Base-by-base conservation (phyloP, 2,329 filamentous ascomycete species). In the Fusarium poae region DNA sequence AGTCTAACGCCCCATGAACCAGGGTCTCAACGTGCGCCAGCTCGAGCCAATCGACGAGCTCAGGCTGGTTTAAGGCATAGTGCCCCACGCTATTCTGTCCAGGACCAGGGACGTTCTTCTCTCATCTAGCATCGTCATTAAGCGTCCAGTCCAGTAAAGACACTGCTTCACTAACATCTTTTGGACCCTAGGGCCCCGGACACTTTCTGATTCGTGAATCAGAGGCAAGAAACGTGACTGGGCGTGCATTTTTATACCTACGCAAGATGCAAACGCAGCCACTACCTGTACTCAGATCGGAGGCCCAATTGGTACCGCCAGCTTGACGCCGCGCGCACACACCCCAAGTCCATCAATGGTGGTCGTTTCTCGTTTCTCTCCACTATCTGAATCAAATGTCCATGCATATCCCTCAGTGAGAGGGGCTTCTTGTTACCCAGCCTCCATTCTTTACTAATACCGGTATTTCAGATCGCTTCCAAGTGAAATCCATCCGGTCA, bases 171-270 rank as follows among this genome's bases (percentile, higher is more conserved):
- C 50, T 52, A 44, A 32, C 50, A 57, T 29, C 50, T 51, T 63
- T 53, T 54, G 25, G 54, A 54, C 57, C 57, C 57, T 46, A 30
- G 35, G 23, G 20, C 59, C 52, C 52, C 53, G 37, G 45, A 29
- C 51, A 32, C 53, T 39, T 55, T 60, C 42, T 64, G 66, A 59
- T 69, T 70, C 57, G 62, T 70, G 62, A 27, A 57, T 42, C 46
- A 49, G 35, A 70, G 53, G 50, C 42, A 48, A 67, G 62, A 62
- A 62, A 69, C 65, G 62, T 69, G 66, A 68, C 66, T 70, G 62
- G 58, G 42, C 62, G 66, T 69, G 67, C 67, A 67, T 63, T 51
- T 49, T 57, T 67, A 45, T 53, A n/a, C n/a, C n/a, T n/a, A 67
- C 54, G 66, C 66, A 67, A 57, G 61, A 69, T 62, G 57, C 52